These are phyloP conservation scores for Actinidia polygama DNA, from an alignment of 179 eudicot species.

Conservation along the genomic window DNA sequence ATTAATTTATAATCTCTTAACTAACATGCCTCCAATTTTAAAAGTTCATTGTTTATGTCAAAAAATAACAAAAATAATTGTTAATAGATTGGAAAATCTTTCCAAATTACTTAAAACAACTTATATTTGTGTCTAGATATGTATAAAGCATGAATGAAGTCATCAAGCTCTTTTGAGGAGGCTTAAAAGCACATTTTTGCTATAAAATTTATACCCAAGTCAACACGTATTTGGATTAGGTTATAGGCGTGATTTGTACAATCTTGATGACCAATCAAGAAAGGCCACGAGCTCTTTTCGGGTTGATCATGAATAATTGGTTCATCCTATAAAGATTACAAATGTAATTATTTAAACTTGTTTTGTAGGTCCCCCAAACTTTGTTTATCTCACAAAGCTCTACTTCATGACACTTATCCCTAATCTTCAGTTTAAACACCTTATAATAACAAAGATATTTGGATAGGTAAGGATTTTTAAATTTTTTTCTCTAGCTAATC, in stretches of 20 bases:
- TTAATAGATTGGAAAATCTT: not conserved
- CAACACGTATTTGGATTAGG: constrained; percentile 13
- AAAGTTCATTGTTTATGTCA: too few species aligned
- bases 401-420: not conserved
- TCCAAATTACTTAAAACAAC: too few species aligned
- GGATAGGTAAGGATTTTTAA: not conserved
- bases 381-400: not conserved
- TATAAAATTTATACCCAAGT: not conserved
- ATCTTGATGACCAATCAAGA: not conserved
- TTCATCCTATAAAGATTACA: not conserved
- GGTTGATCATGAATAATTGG: not conserved
- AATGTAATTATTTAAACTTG: not conserved
- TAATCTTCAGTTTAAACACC: not conserved
- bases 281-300: not conserved
- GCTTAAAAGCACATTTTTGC: not conserved
- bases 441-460: not conserved
- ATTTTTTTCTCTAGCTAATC: not conserved
- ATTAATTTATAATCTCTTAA: too few species aligned
- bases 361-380: not conserved
- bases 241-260: constrained; percentile 13
- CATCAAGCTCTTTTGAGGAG: not conserved
- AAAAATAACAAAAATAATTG: not conserved
- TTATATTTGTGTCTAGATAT: not conserved
- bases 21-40: too few species aligned
- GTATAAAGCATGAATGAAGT: not conserved